Conservation (phyloP, 768 basidiomycete genomes). For the Serendipita indica region DNA sequence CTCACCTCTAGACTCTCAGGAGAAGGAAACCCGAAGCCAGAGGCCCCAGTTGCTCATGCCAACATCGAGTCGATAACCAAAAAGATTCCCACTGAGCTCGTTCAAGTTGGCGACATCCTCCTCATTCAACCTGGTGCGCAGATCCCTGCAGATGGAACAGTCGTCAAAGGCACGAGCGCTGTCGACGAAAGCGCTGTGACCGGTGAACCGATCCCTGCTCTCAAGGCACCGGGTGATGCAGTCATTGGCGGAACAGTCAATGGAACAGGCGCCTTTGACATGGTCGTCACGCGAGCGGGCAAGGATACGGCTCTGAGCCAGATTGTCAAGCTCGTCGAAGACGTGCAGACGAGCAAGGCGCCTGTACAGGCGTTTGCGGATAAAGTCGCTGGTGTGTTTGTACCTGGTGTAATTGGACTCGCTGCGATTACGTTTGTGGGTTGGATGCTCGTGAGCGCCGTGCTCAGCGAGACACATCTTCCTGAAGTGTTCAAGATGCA, state of each 20-base stretch:
- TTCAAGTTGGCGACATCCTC: conserved; percentile 85
- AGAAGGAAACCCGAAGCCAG: background rate
- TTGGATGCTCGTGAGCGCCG: conserved; percentile 64
- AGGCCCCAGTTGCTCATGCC: background rate
- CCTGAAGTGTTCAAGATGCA: conserved; percentile 75
- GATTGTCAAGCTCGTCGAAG: conserved; percentile 92
- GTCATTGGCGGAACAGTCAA: conserved; percentile 98
- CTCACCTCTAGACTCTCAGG: background rate
- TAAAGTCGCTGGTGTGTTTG: conserved; percentile 85
- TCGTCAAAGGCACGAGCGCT: conserved; percentile 69
- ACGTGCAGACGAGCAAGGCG: conserved; percentile 94
- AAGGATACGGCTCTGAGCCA: conserved; percentile 93
- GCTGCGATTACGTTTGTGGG: conserved; percentile 62
- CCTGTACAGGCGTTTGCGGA: conserved; percentile 98
- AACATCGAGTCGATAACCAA: conserved; percentile 25
- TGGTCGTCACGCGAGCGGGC: conserved; percentile 88
- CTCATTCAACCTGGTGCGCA: conserved; percentile 95
- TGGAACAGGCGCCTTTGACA: conserved; percentile 91
- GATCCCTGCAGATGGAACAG: conserved; percentile 87
- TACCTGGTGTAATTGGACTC: conserved; percentile 77
- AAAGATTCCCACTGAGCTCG: conserved; percentile 82
- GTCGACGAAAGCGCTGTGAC: conserved; percentile 95
- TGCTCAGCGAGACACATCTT: conserved; percentile 41
- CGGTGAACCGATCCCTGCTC: conserved; percentile 79
- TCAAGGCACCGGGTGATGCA: conserved; percentile 66